These are phyloP conservation scores for Pichia cabralensis DNA, from an alignment of 805 yeast genomes.

Conservation along the genomic window DNA sequence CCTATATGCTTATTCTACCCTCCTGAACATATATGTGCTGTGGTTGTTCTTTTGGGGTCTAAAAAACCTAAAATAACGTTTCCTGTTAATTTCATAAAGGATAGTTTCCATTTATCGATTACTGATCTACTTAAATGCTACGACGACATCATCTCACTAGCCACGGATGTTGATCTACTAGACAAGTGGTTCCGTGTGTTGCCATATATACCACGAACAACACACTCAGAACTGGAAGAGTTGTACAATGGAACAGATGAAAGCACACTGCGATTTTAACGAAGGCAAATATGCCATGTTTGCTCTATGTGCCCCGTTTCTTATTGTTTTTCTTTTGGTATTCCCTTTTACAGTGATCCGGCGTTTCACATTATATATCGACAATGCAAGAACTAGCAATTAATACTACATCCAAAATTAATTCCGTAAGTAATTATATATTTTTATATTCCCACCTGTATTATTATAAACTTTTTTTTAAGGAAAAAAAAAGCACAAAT, in stretches of 20 bases:
- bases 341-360: conserved; percentile 1
- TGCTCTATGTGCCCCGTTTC: too few relatives aligned
- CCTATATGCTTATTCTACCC: conserved; percentile 21
- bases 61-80: conserved; percentile 13
- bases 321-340: too few relatives aligned
- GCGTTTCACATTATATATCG: too few relatives aligned
- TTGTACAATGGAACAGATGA: not conserved
- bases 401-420: too few relatives aligned
- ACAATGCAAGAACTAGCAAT: too few relatives aligned
- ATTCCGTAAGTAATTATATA: too few relatives aligned
- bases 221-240: conserved; percentile 2
- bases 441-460: too few relatives aligned
- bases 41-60: conserved; percentile 18
- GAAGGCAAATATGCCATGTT: too few relatives aligned
- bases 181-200: conserved; percentile 20
- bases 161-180: conserved; percentile 10
- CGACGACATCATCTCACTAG: conserved; percentile 13
- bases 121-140: conserved; percentile 20
- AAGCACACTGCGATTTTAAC: too few relatives aligned
- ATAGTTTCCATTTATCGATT: conserved; percentile 10
- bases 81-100: conserved; percentile 11
- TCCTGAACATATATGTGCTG: conserved; percentile 16
- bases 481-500: too few relatives aligned
- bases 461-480: too few relatives aligned
- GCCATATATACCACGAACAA: conserved; percentile 14